These are phyloP conservation scores for Allium fistulosum DNA, from an alignment of 106 monocot genomes.

Conservation along the genomic window DNA sequence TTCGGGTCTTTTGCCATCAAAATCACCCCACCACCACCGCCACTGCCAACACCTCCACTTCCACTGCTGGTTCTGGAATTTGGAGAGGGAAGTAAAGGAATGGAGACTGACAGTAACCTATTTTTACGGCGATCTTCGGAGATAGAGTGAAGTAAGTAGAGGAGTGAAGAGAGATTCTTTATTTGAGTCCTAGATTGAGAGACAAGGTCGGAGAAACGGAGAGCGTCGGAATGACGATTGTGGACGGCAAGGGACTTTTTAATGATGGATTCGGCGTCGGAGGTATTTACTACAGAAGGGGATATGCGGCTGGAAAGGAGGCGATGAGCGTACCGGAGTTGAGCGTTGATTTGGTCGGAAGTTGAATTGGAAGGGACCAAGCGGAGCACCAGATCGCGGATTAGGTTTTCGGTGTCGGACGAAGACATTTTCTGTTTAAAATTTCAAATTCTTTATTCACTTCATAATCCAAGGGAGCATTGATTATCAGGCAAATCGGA, in stretches of 20 bases:
- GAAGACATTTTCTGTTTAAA: too few species aligned
- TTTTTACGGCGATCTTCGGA: slow-evolving; percentile 28
- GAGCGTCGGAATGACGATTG: slow-evolving; percentile 60
- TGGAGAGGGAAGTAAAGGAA: slow-evolving; percentile 29
- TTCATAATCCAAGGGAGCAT: too few species aligned
- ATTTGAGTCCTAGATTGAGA: slow-evolving; percentile 42
- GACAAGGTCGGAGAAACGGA: slow-evolving; percentile 71
- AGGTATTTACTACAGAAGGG: slow-evolving; percentile 39
- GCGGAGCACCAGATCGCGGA: slow-evolving; percentile 73
- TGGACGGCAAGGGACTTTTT: slow-evolving; percentile 65
- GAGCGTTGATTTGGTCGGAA: slow-evolving; percentile 5
- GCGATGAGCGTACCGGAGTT: slow-evolving; percentile 71
- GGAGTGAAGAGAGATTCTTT: slow-evolving; percentile 53
- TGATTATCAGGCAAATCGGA: too few species aligned
- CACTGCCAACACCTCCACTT: slow-evolving; percentile 4
- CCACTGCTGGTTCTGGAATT: slow-evolving; percentile 14
- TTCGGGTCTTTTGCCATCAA: slow-evolving; percentile 79
- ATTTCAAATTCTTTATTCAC: too few species aligned
- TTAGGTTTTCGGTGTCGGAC: slow-evolving; percentile 53
- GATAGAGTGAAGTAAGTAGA: slow-evolving; percentile 70
- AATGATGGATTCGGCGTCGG: slow-evolving; percentile 77
- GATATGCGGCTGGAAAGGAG: slow-evolving; percentile 76
- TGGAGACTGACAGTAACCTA: background rate
- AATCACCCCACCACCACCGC: slow-evolving; percentile 38
- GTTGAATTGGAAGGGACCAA: slow-evolving; percentile 35